Base-by-base conservation (phyloP, 352 stramenopile genomes). In the Blastocystis sp. region DNA sequence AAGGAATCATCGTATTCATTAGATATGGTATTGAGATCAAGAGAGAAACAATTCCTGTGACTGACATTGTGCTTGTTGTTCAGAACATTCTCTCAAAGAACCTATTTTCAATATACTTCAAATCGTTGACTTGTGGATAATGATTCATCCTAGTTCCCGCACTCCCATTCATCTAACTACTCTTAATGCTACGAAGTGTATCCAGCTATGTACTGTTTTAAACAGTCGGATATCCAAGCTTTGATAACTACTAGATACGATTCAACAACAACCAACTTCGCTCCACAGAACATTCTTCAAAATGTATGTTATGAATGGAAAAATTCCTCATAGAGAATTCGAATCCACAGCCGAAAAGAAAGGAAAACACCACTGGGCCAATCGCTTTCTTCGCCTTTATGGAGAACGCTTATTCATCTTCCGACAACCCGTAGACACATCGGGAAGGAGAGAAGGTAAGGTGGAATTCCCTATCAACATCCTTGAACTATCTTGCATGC, bases 381-480 rank as follows among this genome's bases (percentile, higher is more conserved):
- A 24, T 37, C 69, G 69, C 1, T 59, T 32, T 63, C 46, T 80
- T 14, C 69, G 69, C 0, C 42, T 80, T 21, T 80, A 80, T 63
- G 69, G 69, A 43, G 46, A 80, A n/a, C 69, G 69, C 0, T 29
- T 80, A 0, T 80, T 80, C 51, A 63, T 80, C 21, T 59, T 80
- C 16, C 16, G 69, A 61, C 24, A 80, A 4, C 21, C 16, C 1
- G 19, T 49, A 6, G 66, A 78, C 7, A 27, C 56, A 14, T 12
- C n/a, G 14, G 27, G n/a, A n/a, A n/a, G n/a, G n/a, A n/a, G n/a
- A n/a, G n/a, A n/a, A n/a, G n/a, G n/a, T n/a, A n/a, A n/a, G n/a
- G n/a, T n/a, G n/a, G n/a, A 27, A 52, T 61, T 49, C 14, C 69
- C 69, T 63, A 39, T 80, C 5, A 80, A 80, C 42, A 59, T 80